Conservation (phyloP, 345 rosid genomes). For the Gossypium bickii region DNA sequence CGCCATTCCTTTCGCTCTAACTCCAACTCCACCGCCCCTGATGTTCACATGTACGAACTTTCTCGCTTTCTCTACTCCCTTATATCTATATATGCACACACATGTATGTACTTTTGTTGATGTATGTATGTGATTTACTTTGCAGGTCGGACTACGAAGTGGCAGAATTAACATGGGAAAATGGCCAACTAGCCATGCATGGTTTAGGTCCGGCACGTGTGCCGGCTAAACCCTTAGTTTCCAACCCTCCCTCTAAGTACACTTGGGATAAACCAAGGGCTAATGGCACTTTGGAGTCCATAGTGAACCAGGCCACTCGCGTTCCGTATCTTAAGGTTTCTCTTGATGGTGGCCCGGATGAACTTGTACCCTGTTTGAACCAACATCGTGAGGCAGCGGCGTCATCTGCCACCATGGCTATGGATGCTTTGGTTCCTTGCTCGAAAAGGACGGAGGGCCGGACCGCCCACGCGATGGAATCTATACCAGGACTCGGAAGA, state of each 20-base stretch:
- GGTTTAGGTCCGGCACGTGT: conserved; percentile 59
- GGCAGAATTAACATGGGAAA: conserved; percentile 95
- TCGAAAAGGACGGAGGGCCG: conserved; percentile 28
- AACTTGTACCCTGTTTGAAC: conserved; percentile 53
- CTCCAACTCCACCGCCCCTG: conserved; percentile 36
- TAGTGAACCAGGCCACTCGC: conserved; percentile 80
- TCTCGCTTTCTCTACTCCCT: neutral
- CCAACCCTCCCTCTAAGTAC: conserved; percentile 35
- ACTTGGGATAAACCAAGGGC: conserved; percentile 50
- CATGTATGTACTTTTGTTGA: no score
- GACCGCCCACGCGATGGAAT: conserved; percentile 20
- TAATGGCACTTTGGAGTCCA: conserved; percentile 79
- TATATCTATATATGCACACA: no score
- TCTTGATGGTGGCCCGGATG: conserved; percentile 16
- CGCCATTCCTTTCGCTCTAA: conserved; percentile 36
- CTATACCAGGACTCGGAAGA: conserved; percentile 14
- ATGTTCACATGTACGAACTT: conserved; percentile 43
- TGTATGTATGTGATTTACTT: neutral
- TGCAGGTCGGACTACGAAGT: conserved; percentile 73
- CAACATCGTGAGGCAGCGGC: conserved; percentile 18
- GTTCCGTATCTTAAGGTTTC: conserved; percentile 21
- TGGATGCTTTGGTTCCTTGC: conserved; percentile 88
- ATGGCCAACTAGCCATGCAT: conserved; percentile 82
- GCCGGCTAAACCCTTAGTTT: conserved; percentile 23
- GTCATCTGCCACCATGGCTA: conserved; percentile 26